These are phyloP conservation scores for Parastagonospora nodorum DNA, from an alignment of 2,329 filamentous ascomycete species.

Conservation along the genomic window DNA sequence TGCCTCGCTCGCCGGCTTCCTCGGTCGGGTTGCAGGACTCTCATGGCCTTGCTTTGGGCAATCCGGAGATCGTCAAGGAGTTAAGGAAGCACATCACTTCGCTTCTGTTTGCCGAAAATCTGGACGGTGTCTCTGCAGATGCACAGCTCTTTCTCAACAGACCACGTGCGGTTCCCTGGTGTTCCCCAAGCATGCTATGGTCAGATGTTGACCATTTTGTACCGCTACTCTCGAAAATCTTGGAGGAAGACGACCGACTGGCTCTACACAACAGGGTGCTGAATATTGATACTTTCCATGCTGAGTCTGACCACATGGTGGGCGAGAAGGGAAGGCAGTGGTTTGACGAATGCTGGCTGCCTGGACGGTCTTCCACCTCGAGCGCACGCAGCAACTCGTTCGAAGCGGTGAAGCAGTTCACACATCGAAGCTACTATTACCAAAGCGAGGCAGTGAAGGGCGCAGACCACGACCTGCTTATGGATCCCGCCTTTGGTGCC, in stretches of 20 bases:
- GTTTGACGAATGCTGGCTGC: slow-evolving; percentile 35
- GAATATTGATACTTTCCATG: slow-evolving; percentile 34
- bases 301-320: slow-evolving; percentile 32
- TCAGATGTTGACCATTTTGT: slow-evolving; percentile 31
- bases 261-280: slow-evolving; percentile 15
- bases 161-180: slow-evolving; percentile 28
- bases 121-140: slow-evolving; percentile 33
- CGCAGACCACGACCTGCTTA: slow-evolving; percentile 32
- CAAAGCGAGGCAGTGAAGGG: slow-evolving; percentile 20
- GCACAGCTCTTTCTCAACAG: slow-evolving; percentile 33
- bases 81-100: slow-evolving; percentile 25
- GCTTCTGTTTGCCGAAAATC: slow-evolving; percentile 33
- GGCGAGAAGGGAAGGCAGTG: slow-evolving; percentile 33
- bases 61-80: slow-evolving; percentile 26
- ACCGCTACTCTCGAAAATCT: slow-evolving; percentile 27
- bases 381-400: background rate
- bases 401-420: background rate
- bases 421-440: slow-evolving; percentile 19
- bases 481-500: slow-evolving; percentile 34
- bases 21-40: background rate
- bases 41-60: slow-evolving; percentile 13
- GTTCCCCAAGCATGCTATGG: slow-evolving; percentile 23
- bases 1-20: slow-evolving; percentile 1
- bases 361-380: slow-evolving; percentile 1
- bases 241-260: slow-evolving; percentile 14